A percentile compares a stretch with the other conserved stretches of the same genome.
Conservation (phyloP, 192 early-diverging fungal species). For the Allomyces javanicus region DNA sequence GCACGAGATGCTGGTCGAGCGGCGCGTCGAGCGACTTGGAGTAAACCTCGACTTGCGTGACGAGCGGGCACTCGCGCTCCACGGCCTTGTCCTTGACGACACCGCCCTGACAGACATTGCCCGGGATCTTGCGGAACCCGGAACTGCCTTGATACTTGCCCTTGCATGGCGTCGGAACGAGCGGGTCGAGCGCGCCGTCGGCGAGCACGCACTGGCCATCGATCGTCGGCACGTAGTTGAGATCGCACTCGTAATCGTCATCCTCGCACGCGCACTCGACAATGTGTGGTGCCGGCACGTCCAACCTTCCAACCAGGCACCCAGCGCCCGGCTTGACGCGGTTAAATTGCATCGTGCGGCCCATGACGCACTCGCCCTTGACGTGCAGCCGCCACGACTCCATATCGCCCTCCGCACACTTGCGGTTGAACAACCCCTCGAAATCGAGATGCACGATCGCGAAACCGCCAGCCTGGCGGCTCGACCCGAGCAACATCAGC, state of each 20-base stretch:
- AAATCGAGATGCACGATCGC: slow-evolving; percentile 56
- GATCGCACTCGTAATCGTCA: slow-evolving; percentile 89
- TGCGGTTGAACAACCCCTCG: slow-evolving; percentile 23
- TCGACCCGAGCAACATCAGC: slow-evolving; percentile 39
- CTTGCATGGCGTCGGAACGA: neutral
- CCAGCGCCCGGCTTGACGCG: neutral
- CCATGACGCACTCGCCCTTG: slow-evolving; percentile 55
- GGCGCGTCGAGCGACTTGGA: neutral
- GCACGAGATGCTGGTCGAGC: neutral
- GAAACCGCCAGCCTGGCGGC: slow-evolving; percentile 8
- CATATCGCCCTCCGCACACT: slow-evolving; percentile 33
- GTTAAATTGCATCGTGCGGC: slow-evolving; percentile 11
- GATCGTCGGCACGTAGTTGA: slow-evolving; percentile 39
- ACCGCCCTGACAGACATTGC: slow-evolving; percentile 25
- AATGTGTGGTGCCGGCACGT: slow-evolving; percentile 30
- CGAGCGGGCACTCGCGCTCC: slow-evolving; percentile 11
- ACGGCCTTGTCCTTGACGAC: slow-evolving; percentile 46
- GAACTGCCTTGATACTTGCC: slow-evolving; percentile 49
- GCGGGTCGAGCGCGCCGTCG: slow-evolving; percentile 4
- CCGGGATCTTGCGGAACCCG: slow-evolving; percentile 69
- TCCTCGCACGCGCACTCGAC: slow-evolving; percentile 52
- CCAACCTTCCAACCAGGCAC: slow-evolving; percentile 9
- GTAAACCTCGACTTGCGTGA: neutral
- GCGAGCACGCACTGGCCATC: slow-evolving; percentile 36
- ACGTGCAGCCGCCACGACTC: slow-evolving; percentile 58